Conservation (phyloP, 441 rosid genomes). For the Adansonia grandidieri region DNA sequence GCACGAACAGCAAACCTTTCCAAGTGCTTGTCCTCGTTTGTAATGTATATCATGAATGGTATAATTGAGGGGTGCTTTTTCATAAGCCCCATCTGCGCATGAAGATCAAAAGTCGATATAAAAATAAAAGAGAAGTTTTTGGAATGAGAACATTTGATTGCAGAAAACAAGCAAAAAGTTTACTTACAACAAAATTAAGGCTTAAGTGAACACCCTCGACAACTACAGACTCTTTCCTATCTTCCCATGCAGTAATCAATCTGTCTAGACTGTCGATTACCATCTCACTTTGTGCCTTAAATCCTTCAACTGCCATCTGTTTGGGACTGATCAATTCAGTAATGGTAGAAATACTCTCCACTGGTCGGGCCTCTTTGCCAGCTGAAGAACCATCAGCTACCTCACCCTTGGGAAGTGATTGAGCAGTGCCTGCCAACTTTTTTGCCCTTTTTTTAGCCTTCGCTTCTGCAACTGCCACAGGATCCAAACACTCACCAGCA, state of each 20-base stretch:
- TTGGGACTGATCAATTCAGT: constrained; percentile 64
- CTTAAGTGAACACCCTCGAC: constrained; percentile 98
- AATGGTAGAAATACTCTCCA: constrained; percentile 43
- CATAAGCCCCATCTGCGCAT: constrained; percentile 92
- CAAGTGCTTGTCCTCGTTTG: constrained; percentile 94
- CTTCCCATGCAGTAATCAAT: constrained; percentile 94
- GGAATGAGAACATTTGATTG: constrained; percentile 2
- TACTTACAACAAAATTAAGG: constrained; percentile 92
- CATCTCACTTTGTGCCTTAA: constrained; percentile 97
- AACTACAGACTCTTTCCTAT: constrained; percentile 89
- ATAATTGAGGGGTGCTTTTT: constrained; percentile 94
- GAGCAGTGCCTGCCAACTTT: constrained; percentile 52
- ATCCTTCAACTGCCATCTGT: constrained; percentile 96
- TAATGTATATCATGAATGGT: constrained; percentile 92
- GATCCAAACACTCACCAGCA: constrained; percentile 90
- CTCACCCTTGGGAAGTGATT: constrained; percentile 51
- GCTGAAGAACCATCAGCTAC: constrained; percentile 36
- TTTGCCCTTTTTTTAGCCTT: constrained; percentile 76
- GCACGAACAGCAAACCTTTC: constrained; percentile 97
- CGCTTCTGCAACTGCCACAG: constrained; percentile 85
- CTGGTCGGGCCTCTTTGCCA: constrained; percentile 45
- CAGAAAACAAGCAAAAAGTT: background rate
- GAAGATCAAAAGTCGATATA: constrained; percentile 11
- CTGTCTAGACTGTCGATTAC: constrained; percentile 96
- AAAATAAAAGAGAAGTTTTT: background rate